Percentiles rank a stretch among this genome's conserved stretches.
Conservation (phyloP, 2,329 filamentous ascomycete species). For the Raffaelea albimanens region DNA sequence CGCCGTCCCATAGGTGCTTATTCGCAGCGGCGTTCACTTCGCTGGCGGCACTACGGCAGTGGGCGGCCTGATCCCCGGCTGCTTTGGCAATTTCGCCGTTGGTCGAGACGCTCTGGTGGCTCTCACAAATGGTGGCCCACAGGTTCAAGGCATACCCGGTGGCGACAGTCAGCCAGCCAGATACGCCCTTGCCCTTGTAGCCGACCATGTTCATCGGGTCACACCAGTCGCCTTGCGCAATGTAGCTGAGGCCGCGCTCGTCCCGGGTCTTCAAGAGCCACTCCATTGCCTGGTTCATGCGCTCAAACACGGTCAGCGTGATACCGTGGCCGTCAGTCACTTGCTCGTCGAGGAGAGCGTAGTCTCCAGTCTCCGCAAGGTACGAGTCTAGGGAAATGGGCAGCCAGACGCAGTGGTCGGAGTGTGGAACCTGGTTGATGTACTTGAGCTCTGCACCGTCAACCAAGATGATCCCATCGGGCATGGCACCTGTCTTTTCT, state of each 20-base stretch:
- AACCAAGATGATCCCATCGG: conserved; percentile 43
- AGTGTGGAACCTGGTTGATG: conserved; percentile 52
- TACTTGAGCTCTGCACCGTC: conserved; percentile 49
- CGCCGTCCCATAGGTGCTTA: conserved; percentile 43
- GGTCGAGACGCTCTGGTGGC: conserved; percentile 19
- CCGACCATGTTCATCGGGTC: conserved; percentile 56
- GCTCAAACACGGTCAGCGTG: conserved; percentile 41
- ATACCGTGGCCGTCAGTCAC: conserved; percentile 34
- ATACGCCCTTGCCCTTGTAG: conserved; percentile 46
- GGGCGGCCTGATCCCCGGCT: conserved; percentile 22
- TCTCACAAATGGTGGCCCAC: conserved; percentile 43
- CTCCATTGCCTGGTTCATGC: conserved; percentile 47
- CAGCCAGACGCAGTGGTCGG: conserved; percentile 50
- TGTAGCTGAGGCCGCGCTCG: conserved; percentile 43
- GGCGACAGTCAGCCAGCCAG: conserved; percentile 48
- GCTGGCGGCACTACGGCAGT: conserved; percentile 33
- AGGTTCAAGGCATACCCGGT: conserved; percentile 42
- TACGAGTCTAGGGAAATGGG: conserved; percentile 45
- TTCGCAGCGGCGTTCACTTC: conserved; percentile 41
- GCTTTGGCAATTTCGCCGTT: not conserved
- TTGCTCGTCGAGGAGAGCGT: conserved; percentile 33
- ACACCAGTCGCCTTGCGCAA: conserved; percentile 51
- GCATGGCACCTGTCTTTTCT: conserved; percentile 45
- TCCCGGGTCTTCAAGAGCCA: conserved; percentile 43
- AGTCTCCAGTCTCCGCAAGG: conserved; percentile 45